Conservation (phyloP, 2,329 filamentous ascomycete genomes). For the Apiospora saccharicola region DNA sequence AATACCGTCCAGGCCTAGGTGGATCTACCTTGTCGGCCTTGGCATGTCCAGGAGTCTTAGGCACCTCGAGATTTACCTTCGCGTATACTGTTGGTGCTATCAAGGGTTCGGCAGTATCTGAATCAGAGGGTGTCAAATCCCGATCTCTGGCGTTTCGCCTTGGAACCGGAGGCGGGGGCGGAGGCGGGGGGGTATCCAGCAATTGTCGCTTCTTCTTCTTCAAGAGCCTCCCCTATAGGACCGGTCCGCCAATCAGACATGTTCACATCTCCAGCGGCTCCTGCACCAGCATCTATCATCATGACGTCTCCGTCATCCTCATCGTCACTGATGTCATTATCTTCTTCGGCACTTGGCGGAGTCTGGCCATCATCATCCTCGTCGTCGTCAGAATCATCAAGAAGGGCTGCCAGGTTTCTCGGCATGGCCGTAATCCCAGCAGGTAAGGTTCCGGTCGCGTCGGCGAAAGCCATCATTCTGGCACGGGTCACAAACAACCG, state of each 20-base stretch:
- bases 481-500: constrained; percentile 47
- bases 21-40: constrained; percentile 52
- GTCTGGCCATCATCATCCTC: constrained; percentile 50
- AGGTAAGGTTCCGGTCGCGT: constrained; percentile 23
- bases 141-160: constrained; percentile 59
- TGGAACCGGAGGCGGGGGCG: constrained; percentile 63
- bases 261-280: constrained; percentile 47
- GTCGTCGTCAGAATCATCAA: constrained; percentile 44
- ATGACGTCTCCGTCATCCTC: constrained; percentile 62
- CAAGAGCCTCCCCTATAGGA: constrained; percentile 70
- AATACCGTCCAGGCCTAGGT: constrained; percentile 78
- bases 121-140: constrained; percentile 74
- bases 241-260: constrained; percentile 55
- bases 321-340: constrained; percentile 77
- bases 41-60: constrained; percentile 75
- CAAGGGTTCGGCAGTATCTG: constrained; percentile 73
- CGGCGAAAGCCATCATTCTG: constrained; percentile 28
- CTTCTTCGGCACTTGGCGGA: constrained; percentile 56
- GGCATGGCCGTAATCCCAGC: constrained; percentile 20
- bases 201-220: constrained; percentile 79
- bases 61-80: constrained; percentile 75
- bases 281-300: constrained; percentile 60
- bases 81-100: constrained; percentile 68
- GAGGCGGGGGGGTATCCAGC: constrained; percentile 74
- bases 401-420: constrained; percentile 22